These are phyloP conservation scores for Beauveria caledonica DNA, from an alignment of 2,329 filamentous ascomycete species.

Conservation along the genomic window DNA sequence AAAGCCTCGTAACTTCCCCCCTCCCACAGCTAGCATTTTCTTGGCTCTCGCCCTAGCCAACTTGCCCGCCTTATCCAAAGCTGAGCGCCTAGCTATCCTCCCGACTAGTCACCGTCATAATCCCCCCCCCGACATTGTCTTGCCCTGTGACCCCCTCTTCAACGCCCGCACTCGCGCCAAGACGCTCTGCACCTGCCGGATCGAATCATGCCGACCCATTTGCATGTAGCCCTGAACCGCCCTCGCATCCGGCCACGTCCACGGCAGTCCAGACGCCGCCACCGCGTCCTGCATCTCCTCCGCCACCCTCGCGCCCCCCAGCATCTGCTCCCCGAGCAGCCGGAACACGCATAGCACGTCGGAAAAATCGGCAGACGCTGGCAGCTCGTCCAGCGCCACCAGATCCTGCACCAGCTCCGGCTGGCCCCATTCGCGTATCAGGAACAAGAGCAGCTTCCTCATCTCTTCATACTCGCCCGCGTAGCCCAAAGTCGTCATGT, in stretches of 20 bases:
- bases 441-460: conserved; percentile 49
- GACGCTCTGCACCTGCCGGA: conserved; percentile 19
- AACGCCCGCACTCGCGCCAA: conserved; percentile 16
- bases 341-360: conserved; percentile 39
- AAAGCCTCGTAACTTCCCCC: not conserved
- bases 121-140: not conserved
- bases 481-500: conserved; percentile 55
- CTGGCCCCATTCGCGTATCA: conserved; percentile 38
- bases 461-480: conserved; percentile 53
- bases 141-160: not conserved
- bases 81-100: too few relatives aligned
- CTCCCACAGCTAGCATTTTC: not conserved
- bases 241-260: conserved; percentile 32
- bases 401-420: conserved; percentile 27
- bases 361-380: conserved; percentile 25
- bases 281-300: conserved; percentile 22
- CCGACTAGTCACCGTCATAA: not conserved
- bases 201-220: conserved; percentile 18
- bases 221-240: conserved; percentile 27
- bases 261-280: conserved; percentile 19
- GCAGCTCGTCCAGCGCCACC: conserved; percentile 25
- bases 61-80: too few relatives aligned
- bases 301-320: conserved; percentile 16
- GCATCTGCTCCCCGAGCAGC: conserved; percentile 23
- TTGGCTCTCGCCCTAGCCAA: not conserved